Evolutionary conservation across 768 basidiomycete species (phyloP).

Genomic region (Boletus vinaceobasis): DNA sequence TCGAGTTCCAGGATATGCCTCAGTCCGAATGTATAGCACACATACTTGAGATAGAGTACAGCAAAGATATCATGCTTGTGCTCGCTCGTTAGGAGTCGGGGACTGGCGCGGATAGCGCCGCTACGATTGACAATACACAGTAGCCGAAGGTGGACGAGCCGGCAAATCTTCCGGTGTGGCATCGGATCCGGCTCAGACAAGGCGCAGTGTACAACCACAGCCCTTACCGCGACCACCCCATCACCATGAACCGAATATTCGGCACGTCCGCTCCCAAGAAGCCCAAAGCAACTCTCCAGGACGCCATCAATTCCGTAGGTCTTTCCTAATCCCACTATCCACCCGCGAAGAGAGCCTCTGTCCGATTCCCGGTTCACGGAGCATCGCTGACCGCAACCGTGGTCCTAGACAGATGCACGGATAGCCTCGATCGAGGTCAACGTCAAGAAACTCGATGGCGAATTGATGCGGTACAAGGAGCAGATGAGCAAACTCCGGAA

Average conservation of each 20-base stretch:
- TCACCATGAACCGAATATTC: constrained; percentile 80
- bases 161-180: neutral
- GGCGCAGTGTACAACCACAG: neutral
- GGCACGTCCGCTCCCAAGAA: constrained; percentile 72
- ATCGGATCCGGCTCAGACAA: neutral
- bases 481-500: constrained; percentile 93
- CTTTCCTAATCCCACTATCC: neutral
- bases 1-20: too few species aligned
- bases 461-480: constrained; percentile 87
- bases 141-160: neutral
- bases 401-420: constrained; percentile 75
- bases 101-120: too few species aligned
- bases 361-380: neutral
- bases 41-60: too few species aligned
- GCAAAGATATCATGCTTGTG: too few species aligned
- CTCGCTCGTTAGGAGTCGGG: too few species aligned
- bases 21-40: too few species aligned
- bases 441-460: constrained; percentile 92
- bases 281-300: constrained; percentile 81
- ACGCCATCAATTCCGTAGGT: constrained; percentile 88
- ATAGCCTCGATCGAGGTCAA: constrained; percentile 93
- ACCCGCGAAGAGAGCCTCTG: neutral
- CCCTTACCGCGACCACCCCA: neutral
- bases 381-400: neutral
- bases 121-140: neutral